These are phyloP conservation scores for Lodderomyces jiufengensis DNA, from an alignment of 1,139 yeast species.

Conservation along the genomic window DNA sequence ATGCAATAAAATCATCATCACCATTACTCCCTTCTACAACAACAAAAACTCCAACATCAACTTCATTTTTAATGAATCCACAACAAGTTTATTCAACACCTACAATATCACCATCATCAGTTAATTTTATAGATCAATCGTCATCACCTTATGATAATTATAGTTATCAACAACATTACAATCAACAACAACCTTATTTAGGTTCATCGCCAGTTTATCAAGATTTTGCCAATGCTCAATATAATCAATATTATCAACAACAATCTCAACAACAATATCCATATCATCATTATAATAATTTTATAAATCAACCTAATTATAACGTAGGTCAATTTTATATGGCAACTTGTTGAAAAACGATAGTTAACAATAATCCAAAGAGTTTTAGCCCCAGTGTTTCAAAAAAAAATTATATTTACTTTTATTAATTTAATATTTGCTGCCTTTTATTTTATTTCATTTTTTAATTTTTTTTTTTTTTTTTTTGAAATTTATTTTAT, in stretches of 20 bases:
- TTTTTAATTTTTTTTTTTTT: too few species aligned
- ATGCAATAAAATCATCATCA: conserved; percentile 1
- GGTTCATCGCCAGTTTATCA: conserved; percentile 19
- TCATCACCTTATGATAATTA: conserved; percentile 21
- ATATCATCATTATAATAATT: too few species aligned
- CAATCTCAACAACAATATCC: conserved; percentile 7
- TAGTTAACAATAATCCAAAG: too few species aligned
- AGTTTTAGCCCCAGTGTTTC: too few species aligned
- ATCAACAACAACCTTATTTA: conserved; percentile 7
- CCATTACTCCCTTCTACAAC: conserved; percentile 1
- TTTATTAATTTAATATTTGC: too few species aligned
- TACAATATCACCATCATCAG: not conserved
- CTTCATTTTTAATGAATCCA: conserved; percentile 14
- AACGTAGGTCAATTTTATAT: conserved; percentile 1
- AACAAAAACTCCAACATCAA: not conserved
- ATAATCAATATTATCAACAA: conserved; percentile 19
- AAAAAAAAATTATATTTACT: too few species aligned
- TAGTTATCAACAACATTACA: conserved; percentile 22
- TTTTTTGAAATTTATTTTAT: too few species aligned
- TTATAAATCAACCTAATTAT: too few species aligned
- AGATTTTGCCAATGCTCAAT: conserved; percentile 20
- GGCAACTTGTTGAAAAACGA: too few species aligned
- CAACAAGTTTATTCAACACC: too few species aligned
- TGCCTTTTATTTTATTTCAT: too few species aligned
- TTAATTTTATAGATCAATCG: conserved; percentile 10